Base-by-base conservation (phyloP, 129 eudicot genomes). In the Scalesia atractyloides region DNA sequence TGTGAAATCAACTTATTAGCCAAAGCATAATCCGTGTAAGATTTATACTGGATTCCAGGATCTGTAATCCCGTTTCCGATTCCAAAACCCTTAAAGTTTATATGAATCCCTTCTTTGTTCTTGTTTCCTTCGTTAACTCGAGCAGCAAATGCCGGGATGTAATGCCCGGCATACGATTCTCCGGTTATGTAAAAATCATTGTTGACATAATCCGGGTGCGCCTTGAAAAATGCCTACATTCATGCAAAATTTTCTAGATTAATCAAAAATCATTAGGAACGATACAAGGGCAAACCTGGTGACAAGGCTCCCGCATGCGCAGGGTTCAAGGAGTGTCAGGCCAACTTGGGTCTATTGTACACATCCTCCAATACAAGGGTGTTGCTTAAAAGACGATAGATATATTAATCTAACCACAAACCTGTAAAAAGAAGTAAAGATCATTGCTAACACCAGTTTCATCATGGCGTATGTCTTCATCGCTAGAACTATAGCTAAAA, bases 141-240 rank as follows among this genome's bases (percentile, higher is more conserved):
- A 51, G 87, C 61, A 44, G 96, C 97, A 44, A 93, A 79, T 44
- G 98, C 97, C 13, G 98, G 98, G 39, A 93, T 87, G 43, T 93
- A 90, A 30, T 93, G 97, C 39, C 98, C 98, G 0, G 96, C 97
- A 68, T 93, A 93, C 6, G 98, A 93, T 81, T 93, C 97, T 60
- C 98, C 98, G 4, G 97, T 90, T 69, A 93, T 86, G 86, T 36
- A 93, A 67, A 93, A 90, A 19, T 93, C 97, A 15, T 93, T 93
- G 65, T 82, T 82, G 13, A 74, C 86, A 68, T 83, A 87, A 62
- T 83, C 76, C 2, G 96, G 96, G 49, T 90, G 98, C 22, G 78
- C 82, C 48, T 86, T 78, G 46, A 86, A 87, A 64, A 93, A 93
- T 7, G 89, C 98, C 98, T 91, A 56, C 60, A 77, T 50, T n/a